Percentiles rank a stretch among this genome's conserved stretches.
Evolutionary conservation across 2,329 filamentous ascomycete species (phyloP).

Genomic region (Fusarium sp.): DNA sequence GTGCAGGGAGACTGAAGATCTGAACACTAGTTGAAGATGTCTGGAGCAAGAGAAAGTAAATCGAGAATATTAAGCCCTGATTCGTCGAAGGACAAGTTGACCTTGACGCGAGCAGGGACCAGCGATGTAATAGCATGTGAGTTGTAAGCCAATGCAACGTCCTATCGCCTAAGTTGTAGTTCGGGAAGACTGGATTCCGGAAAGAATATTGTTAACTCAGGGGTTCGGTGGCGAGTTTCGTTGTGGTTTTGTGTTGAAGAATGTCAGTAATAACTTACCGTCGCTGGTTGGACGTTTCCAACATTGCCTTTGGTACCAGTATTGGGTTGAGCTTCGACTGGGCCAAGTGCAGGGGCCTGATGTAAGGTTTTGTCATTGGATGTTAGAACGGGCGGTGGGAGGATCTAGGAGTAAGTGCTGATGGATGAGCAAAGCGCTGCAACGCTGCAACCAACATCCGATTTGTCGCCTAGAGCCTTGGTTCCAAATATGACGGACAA

Average conservation of each 20-base stretch:
- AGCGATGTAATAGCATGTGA: slow-evolving; percentile 22
- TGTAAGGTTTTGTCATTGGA: slow-evolving; percentile 10
- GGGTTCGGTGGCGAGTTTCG: slow-evolving; percentile 27
- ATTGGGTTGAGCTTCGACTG: slow-evolving; percentile 4
- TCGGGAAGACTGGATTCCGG: slow-evolving; percentile 26
- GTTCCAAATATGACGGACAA: slow-evolving; percentile 4
- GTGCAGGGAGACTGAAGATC: slow-evolving; percentile 15
- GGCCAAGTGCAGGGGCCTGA: slow-evolving; percentile 18
- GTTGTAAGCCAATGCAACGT: slow-evolving; percentile 31
- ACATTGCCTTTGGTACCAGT: slow-evolving; percentile 2
- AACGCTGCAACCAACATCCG: slow-evolving; percentile 36
- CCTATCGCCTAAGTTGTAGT: slow-evolving; percentile 21
- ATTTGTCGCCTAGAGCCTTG: slow-evolving; percentile 22
- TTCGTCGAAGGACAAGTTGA: slow-evolving; percentile 19
- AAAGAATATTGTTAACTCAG: slow-evolving; percentile 14
- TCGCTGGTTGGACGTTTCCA: slow-evolving; percentile 15
- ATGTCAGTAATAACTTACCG: slow-evolving; percentile 5
- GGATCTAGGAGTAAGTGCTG: slow-evolving; percentile 25
- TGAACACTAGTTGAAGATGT: slow-evolving; percentile 22
- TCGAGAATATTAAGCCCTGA: slow-evolving; percentile 18
- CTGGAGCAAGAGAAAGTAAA: slow-evolving; percentile 19
- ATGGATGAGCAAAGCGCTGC: slow-evolving; percentile 28
- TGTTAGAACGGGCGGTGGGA: slow-evolving; percentile 10
- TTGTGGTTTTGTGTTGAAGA: slow-evolving; percentile 31
- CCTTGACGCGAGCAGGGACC: slow-evolving; percentile 31